Evolutionary conservation across 2,329 filamentous ascomycete species (phyloP), one percentile per base, ranked within the genome.

Genomic region (Exophiala oligosperma): DNA sequence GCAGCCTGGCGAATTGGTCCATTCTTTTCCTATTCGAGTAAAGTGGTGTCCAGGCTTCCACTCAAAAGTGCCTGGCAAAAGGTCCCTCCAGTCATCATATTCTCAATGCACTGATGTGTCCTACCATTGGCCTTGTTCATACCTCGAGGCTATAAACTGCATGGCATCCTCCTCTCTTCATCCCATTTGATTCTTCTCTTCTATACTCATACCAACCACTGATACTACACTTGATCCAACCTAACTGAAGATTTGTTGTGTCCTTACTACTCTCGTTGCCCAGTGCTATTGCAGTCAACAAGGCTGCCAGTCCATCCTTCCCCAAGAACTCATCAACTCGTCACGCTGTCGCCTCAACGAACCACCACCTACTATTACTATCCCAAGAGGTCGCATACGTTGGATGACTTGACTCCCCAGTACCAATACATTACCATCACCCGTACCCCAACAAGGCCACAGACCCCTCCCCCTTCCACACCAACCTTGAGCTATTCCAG

Each of bases 321-420:
- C 51, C 38, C 12, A 38, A 41, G 40, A 26, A 40, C 46, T 23
- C 32, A 46, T 21, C 47, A 52, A 49, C 32, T 50, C 40, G 56
- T 61, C 63, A 63, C 62, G 59, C 53, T 66, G 63, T 65, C 65
- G 64, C 29, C 60, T 62, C 57, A 56, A 56, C 64, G 63, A 50
- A 54, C 53, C 41, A 56, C 60, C 53, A 67, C 62, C 44, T 65
- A 65, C 56, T 63, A 66, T 52, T 61, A 59, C 46, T 62, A 65
- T 54, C 60, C 62, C 46, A 61, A 56, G 48, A 43, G 53, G 57
- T 28, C 53, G 11, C 17, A 62, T 60, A 51, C 41, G 40, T 48
- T 54, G 40, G 53, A 56, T 23, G 26, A 43, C 44, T 44, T 52
- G 37, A 52, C 7, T 21, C 57, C 54, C 4, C 46, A 47, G 40